Conservation (phyloP, 2,329 filamentous ascomycete genomes). For the Periglandula ipomoeae region DNA sequence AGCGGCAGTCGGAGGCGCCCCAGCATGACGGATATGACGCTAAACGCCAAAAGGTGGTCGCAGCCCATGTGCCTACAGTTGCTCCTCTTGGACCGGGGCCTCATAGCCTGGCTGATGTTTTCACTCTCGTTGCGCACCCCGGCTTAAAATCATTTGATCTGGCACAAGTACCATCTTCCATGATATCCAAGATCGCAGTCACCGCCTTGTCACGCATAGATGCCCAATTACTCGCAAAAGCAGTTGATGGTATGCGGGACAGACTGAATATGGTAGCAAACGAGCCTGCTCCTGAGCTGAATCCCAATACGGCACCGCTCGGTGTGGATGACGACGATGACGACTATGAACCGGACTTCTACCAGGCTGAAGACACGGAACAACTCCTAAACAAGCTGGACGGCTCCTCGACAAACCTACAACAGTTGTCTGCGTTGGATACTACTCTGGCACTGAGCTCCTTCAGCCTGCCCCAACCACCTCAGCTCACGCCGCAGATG, state of each 20-base stretch:
- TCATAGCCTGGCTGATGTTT: conserved; percentile 73
- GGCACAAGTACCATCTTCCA: conserved; percentile 62
- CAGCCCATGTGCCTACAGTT: conserved; percentile 38
- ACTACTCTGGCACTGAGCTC: conserved; percentile 57
- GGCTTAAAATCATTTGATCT: conserved; percentile 76
- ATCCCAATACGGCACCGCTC: conserved; percentile 50
- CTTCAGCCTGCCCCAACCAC: conserved; percentile 72
- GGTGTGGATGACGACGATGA: conserved; percentile 71
- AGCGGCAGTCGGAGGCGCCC: conserved; percentile 63
- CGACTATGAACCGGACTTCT: conserved; percentile 86
- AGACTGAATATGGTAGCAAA: conserved; percentile 38
- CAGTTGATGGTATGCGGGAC: conserved; percentile 54
- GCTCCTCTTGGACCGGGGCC: conserved; percentile 67
- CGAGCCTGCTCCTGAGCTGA: conserved; percentile 36
- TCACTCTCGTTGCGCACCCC: conserved; percentile 67
- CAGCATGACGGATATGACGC: conserved; percentile 65
- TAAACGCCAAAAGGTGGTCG: conserved; percentile 68
- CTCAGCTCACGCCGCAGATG: conserved; percentile 61
- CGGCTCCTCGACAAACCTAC: conserved; percentile 46
- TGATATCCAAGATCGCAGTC: conserved; percentile 75
- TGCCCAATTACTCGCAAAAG: conserved; percentile 56
- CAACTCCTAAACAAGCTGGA: conserved; percentile 73
- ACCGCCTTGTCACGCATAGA: conserved; percentile 68
- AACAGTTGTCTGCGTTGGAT: conserved; percentile 19
- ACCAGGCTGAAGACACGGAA: conserved; percentile 65